Evolutionary conservation across 495 filamentous ascomycete genomes (phyloP).

Genomic region (Talaromyces ruber): DNA sequence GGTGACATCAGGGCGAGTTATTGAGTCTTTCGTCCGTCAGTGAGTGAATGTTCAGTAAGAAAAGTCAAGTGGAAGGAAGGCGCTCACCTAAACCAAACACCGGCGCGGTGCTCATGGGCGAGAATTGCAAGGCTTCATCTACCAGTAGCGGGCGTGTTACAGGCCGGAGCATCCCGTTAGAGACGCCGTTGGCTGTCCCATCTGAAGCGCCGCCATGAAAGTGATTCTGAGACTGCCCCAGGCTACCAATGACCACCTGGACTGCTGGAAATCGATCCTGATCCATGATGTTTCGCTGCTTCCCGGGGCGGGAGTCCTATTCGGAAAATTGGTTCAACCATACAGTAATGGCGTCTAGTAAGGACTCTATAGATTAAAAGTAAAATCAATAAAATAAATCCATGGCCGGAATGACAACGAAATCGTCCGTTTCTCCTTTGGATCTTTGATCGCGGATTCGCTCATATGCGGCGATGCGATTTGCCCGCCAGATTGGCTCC

Average conservation of each 20-base stretch:
- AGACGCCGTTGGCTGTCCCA: background rate
- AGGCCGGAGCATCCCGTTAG: constrained; percentile 12
- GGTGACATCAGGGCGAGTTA: constrained; percentile 31
- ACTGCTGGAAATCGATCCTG: constrained; percentile 31
- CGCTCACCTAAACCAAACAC: constrained; percentile 72
- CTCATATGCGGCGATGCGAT: background rate
- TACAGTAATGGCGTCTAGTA: background rate
- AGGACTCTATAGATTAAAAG: background rate
- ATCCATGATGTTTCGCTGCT: constrained; percentile 24
- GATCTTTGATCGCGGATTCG: background rate
- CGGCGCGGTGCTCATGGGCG: constrained; percentile 81
- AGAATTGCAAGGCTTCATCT: constrained; percentile 82
- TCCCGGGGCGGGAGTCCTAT: constrained; percentile 3
- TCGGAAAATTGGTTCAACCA: background rate
- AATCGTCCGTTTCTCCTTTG: background rate
- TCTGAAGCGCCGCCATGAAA: background rate
- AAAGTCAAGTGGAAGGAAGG: constrained; percentile 5
- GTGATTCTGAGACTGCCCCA: constrained; percentile 21
- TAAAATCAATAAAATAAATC: background rate
- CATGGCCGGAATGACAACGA: background rate
- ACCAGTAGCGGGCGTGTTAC: constrained; percentile 48
- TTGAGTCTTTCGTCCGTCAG: constrained; percentile 21
- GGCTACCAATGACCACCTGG: constrained; percentile 38
- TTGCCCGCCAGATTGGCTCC: constrained; percentile 2
- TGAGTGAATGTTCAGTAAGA: constrained; percentile 6